A percentile compares a stretch with the other conserved stretches of the same genome.
Conservation (phyloP, 805 yeast species). For the Brettanomyces custersianus region DNA sequence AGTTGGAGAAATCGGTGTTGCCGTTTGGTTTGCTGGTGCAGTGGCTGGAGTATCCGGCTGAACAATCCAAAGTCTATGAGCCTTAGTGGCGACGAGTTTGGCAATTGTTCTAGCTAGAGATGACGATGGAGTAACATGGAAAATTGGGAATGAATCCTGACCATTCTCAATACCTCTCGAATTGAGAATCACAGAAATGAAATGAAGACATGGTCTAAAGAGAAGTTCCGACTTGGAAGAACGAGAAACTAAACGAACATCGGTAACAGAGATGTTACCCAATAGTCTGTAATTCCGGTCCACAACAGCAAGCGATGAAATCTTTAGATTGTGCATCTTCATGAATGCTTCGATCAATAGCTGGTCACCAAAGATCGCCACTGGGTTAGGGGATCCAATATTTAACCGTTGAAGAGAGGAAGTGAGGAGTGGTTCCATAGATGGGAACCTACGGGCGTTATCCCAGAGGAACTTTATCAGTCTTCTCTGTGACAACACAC, state of each 20-base stretch:
- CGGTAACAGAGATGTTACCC: conserved; percentile 93
- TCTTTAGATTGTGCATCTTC: conserved; percentile 75
- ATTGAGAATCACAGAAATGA: conserved; percentile 76
- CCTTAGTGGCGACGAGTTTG: conserved; percentile 87
- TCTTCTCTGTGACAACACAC: conserved; percentile 87
- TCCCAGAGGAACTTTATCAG: conserved; percentile 83
- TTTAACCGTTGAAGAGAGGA: conserved; percentile 61
- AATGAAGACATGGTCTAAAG: conserved; percentile 77
- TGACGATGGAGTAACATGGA: conserved; percentile 76
- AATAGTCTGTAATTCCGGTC: conserved; percentile 67
- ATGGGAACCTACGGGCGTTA: conserved; percentile 78
- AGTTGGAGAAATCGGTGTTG: conserved; percentile 1
- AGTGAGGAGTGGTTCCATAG: conserved; percentile 66
- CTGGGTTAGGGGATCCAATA: conserved; percentile 65
- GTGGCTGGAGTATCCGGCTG: conserved; percentile 33
- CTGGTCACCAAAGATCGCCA: conserved; percentile 81
- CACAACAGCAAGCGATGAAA: conserved; percentile 87
- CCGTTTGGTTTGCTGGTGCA: conserved; percentile 5
- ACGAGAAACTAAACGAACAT: conserved; percentile 79
- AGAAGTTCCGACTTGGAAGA: conserved; percentile 80
- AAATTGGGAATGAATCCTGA: conserved; percentile 93
- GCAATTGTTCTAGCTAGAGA: conserved; percentile 87
- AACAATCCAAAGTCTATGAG: conserved; percentile 85
- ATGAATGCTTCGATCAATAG: conserved; percentile 77
- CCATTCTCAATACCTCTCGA: conserved; percentile 90